Percentiles rank a stretch among this genome's conserved stretches.
Evolutionary conservation across 306 rosid species (phyloP).

Genomic region (Lupinus albus): DNA sequence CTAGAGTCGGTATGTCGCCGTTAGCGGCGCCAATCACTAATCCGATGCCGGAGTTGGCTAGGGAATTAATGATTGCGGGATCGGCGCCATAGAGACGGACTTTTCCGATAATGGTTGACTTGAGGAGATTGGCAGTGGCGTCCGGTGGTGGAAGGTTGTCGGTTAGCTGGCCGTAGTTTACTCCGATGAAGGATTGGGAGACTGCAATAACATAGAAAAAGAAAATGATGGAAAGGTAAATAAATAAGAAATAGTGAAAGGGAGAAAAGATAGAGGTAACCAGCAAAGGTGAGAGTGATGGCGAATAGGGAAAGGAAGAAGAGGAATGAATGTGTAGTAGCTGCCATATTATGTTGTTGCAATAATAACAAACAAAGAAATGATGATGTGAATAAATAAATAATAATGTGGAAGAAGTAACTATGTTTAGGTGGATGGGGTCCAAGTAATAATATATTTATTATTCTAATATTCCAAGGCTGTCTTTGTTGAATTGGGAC

Average conservation of each 20-base stretch:
- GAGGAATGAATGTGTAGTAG: slow-evolving; percentile 30
- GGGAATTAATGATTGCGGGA: slow-evolving; percentile 56
- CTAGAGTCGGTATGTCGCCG: slow-evolving; percentile 56
- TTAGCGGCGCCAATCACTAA: slow-evolving; percentile 57
- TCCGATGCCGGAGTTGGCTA: slow-evolving; percentile 58
- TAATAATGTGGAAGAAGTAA: no score
- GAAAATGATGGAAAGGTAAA: background rate
- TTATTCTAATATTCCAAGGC: no score
- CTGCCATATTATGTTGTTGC: background rate
- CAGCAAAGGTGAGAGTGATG: slow-evolving; percentile 44
- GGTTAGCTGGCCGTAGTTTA: slow-evolving; percentile 71
- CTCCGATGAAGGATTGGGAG: slow-evolving; percentile 69
- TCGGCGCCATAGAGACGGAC: slow-evolving; percentile 64
- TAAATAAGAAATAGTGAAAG: background rate
- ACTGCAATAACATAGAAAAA: slow-evolving; percentile 48
- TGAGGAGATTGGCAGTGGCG: slow-evolving; percentile 53
- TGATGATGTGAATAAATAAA: no score
- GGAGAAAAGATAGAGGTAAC: slow-evolving; percentile 15
- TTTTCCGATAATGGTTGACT: slow-evolving; percentile 52
- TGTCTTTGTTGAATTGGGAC: no score
- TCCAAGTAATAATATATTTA: no score
- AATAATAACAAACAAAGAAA: no score
- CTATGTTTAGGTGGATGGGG: no score
- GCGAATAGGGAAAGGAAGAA: slow-evolving; percentile 39
- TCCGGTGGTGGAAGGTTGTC: slow-evolving; percentile 63